A percentile compares a stretch with the other conserved stretches of the same genome.
phyloP scores from a whole-genome alignment of 768 basidiomycete genomes.

The Boletus eberwhitei region DNA sequence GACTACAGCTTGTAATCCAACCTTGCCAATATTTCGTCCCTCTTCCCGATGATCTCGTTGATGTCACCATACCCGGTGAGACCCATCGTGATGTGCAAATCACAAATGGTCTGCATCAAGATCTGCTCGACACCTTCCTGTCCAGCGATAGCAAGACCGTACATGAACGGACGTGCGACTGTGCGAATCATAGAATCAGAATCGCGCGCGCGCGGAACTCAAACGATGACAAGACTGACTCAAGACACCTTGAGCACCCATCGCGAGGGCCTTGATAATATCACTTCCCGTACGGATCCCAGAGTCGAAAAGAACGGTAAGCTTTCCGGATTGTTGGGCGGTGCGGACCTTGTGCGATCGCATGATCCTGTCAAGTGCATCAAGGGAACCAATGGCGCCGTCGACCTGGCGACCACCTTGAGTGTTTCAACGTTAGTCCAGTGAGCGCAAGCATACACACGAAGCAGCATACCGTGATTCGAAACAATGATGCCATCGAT shows the following conservation, averaged over 20 bases:
- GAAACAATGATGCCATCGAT: slow-evolving; percentile 47
- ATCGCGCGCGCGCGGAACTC: background rate
- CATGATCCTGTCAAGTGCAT: slow-evolving; percentile 68
- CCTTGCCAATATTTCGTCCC: slow-evolving; percentile 25
- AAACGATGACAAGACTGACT: slow-evolving; percentile 41
- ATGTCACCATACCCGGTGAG: slow-evolving; percentile 56
- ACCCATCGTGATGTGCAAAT: slow-evolving; percentile 63
- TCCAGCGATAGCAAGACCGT: slow-evolving; percentile 67
- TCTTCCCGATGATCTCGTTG: slow-evolving; percentile 61
- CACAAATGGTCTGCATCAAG: slow-evolving; percentile 61
- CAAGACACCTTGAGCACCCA: slow-evolving; percentile 81
- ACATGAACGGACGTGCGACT: slow-evolving; percentile 78
- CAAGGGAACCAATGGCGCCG: slow-evolving; percentile 73
- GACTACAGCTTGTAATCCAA: slow-evolving; percentile 18
- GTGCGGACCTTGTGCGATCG: slow-evolving; percentile 53
- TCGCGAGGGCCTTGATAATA: slow-evolving; percentile 78
- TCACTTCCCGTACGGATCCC: slow-evolving; percentile 84
- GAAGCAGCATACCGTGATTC: slow-evolving; percentile 33
- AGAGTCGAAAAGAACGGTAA: slow-evolving; percentile 66
- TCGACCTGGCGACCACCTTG: slow-evolving; percentile 76
- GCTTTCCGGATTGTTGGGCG: slow-evolving; percentile 57
- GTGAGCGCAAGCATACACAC: background rate
- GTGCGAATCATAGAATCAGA: background rate
- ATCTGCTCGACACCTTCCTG: slow-evolving; percentile 76
- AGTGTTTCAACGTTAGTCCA: background rate